Evolutionary conservation across 352 stramenopile species (phyloP).

Genomic region (Peronospora farinosa): DNA sequence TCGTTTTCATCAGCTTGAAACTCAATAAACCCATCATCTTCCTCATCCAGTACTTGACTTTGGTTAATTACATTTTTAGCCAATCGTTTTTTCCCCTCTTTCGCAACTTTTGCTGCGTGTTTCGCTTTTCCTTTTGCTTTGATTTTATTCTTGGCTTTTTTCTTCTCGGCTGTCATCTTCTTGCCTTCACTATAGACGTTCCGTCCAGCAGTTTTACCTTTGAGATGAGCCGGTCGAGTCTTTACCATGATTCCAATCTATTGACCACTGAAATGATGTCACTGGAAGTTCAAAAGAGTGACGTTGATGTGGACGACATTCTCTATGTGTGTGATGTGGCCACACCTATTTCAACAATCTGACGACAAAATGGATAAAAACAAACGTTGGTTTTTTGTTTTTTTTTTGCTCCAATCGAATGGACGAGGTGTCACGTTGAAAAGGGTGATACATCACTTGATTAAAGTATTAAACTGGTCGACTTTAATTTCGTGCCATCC

Average conservation of each 20-base stretch:
- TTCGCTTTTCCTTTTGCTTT: conserved; percentile 56
- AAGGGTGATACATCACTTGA: conserved; percentile 12
- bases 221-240: conserved; percentile 34
- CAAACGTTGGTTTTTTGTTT: too few relatives aligned
- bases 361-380: conserved; percentile 2
- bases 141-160: conserved; percentile 49
- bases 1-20: conserved; percentile 21
- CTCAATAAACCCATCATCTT: conserved; percentile 51
- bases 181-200: conserved; percentile 32
- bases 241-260: conserved; percentile 32
- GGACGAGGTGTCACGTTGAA: conserved; percentile 5
- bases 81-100: conserved; percentile 40
- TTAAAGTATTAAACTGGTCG: conserved; percentile 1
- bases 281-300: conserved; percentile 1
- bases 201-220: conserved; percentile 24
- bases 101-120: conserved; percentile 46
- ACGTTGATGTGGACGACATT: neutral
- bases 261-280: conserved; percentile 1
- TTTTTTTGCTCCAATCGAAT: conserved; percentile 1
- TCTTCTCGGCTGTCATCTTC: conserved; percentile 32
- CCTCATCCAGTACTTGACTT: conserved; percentile 3
- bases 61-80: conserved; percentile 13
- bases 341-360: neutral
- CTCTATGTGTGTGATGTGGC: too few relatives aligned
- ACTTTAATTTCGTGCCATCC: neutral